Base-by-base conservation (phyloP, 345 rosid genomes). In the Moringa oleifera region DNA sequence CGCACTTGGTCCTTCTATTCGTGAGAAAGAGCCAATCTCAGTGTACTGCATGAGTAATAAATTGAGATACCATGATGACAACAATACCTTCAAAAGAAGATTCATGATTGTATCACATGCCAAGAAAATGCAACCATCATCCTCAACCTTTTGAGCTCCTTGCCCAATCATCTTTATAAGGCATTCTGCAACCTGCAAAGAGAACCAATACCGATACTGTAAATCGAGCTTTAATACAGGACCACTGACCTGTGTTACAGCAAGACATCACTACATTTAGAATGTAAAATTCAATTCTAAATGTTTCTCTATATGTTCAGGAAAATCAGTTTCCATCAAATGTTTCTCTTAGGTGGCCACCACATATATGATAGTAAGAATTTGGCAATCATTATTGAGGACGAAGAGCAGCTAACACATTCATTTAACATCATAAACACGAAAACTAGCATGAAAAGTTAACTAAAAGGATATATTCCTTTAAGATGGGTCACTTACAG, bases 51-150 rank as follows among this genome's bases (percentile, higher is more conserved):
- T 11, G 51, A 55, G 8, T 6, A 25, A 23, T 53, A 57, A 50
- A 41, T 22, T 46, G 37, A 16, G 23, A 51, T 41, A 59, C 20
- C 36, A 55, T 10, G 41, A 64, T 51, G 63, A 70, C 18, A 57
- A 70, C 20, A 24, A 47, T 71, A 90, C 98, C 96, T 90, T 88
- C 81, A 90, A 58, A 70, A 90, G 92, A 65, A 90, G 63, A 78
- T 86, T 90, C 87, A 88, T 56, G 68, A 93, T 64, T 23, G 92
- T 85, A 79, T 90, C 97, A 54, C 96, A 90, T 7, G 97, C 97
- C 87, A 93, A 64, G 74, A 76, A 88, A 63, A 86, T 65, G 68
- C 77, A 61, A 67, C 80, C 69, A 59, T 68, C 59, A 25, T 86
- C 82, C 61, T 76, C 88, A n/a, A 25, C 72, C 61, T 21, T 71